phyloP scores from a whole-genome alignment of 192 early-diverging fungal genomes.

The Dissophora ornata region DNA sequence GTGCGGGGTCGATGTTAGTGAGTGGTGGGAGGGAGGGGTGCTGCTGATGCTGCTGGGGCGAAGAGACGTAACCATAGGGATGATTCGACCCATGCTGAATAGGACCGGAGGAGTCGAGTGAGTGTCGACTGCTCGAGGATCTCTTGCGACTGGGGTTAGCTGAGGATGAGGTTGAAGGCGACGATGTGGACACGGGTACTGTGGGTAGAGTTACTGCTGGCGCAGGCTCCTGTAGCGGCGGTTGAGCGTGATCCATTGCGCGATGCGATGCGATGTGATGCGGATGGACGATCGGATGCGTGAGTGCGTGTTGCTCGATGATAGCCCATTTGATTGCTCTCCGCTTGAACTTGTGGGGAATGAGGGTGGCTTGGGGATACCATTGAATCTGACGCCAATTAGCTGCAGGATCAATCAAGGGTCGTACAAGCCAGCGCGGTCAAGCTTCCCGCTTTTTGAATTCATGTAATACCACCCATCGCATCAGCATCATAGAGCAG shows the following conservation, averaged over 20 bases:
- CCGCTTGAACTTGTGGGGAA: no score
- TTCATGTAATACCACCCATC: no score
- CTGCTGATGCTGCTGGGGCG: constrained; percentile 26
- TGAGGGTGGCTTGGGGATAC: no score
- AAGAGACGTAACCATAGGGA: constrained; percentile 18
- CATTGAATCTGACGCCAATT: no score
- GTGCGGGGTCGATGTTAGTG: constrained; percentile 33
- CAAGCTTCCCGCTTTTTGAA: no score
- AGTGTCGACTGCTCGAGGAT: constrained; percentile 11
- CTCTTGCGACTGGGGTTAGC: constrained; percentile 1
- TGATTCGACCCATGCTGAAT: constrained; percentile 1
- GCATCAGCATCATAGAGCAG: no score
- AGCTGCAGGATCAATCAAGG: no score
- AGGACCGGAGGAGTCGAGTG: background rate
- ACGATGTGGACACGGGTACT: background rate
- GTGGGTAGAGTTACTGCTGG: background rate
- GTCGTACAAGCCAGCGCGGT: no score
- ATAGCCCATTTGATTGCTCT: no score
- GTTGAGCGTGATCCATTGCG: constrained; percentile 4
- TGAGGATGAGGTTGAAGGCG: background rate
- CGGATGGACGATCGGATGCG: no score
- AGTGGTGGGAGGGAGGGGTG: background rate
- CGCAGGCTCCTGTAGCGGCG: background rate
- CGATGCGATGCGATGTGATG: background rate
- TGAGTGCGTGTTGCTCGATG: no score